These are phyloP conservation scores for Coemansia sp. DNA, from an alignment of 192 early-diverging fungal species.

Conservation along the genomic window DNA sequence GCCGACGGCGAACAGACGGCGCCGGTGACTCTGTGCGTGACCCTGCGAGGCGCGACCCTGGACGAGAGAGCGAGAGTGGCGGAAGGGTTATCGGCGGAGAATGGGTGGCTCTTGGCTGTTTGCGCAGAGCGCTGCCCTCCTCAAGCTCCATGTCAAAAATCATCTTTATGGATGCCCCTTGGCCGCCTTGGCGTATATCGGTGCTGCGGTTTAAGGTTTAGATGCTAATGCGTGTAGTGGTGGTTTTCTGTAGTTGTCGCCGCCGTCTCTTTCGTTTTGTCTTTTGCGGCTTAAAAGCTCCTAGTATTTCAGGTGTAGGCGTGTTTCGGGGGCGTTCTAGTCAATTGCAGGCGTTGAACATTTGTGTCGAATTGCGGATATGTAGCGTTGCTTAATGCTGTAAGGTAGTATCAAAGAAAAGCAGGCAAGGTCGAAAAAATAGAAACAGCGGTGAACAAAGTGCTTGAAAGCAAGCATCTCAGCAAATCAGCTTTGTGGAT, in stretches of 20 bases:
- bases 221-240: not conserved
- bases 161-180: conserved; percentile 11
- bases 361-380: conserved; percentile 11
- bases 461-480: too few relatives aligned
- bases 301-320: not conserved
- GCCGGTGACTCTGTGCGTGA: conserved; percentile 27
- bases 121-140: conserved; percentile 10
- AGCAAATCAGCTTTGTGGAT: not conserved
- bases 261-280: not conserved
- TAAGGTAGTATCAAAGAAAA: not conserved
- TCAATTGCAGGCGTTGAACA: conserved; percentile 28
- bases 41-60: conserved; percentile 31
- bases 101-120: conserved; percentile 3
- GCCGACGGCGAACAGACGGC: conserved; percentile 23
- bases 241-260: not conserved
- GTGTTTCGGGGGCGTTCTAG: conserved; percentile 31
- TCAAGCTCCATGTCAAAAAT: conserved; percentile 54
- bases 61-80: conserved; percentile 36
- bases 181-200: not conserved
- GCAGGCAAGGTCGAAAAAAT: too few relatives aligned
- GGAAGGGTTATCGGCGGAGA: conserved; percentile 38
- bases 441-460: not conserved
- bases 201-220: not conserved
- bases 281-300: not conserved
- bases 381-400: not conserved